Base-by-base conservation (phyloP, 352 stramenopile species). In the Globisporangium takayamanum region DNA sequence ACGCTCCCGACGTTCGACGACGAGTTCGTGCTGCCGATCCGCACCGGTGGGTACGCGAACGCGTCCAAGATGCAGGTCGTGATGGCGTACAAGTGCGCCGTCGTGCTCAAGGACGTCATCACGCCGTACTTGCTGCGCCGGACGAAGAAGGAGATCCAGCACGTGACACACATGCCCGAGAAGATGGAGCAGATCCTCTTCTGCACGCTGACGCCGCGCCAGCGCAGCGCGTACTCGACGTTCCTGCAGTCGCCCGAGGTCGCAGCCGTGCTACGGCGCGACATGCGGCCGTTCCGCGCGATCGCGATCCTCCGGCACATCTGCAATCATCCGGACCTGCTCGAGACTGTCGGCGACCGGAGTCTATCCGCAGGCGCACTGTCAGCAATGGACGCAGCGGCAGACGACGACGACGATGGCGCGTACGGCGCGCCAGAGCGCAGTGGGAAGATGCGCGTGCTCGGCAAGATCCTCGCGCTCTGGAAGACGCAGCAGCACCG, bases 171-270 rank as follows among this genome's bases (percentile, higher is more conserved):
- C 53, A 89, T 99, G 68, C 97, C 97, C 48, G 75, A 88, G 7
- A 99, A 99, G 70, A 98, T 97, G 61, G 97, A 99, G 66, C 96
- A 99, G 64, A 97, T 99, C 12, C 68, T 99, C 16, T 99, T 99
- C 63, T 99, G 96, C 66, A 78, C 78, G 5, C 78, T 99, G 14
- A 97, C 94, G 1, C 56, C 72, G 15, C 73, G 79, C 7, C 97
- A 99, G 64, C 74, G 83, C 46, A 67, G 76, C 10, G 65, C 97
- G 2, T 99, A 99, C 70, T 76, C 93, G 62, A 66, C 84, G 14
- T 98, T 97, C 60, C 63, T 99, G 16, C 68, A 69, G 16, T 98
- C 93, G n/a, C 69, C 93, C 50, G 88, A 98, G 42, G 92, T 99
- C 5, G 80, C 82, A n/a, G 78, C 76, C n/a, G 91, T 98, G 22